Evolutionary conservation across 768 basidiomycete genomes (phyloP).

Genomic region (Tremella mesenterica): DNA sequence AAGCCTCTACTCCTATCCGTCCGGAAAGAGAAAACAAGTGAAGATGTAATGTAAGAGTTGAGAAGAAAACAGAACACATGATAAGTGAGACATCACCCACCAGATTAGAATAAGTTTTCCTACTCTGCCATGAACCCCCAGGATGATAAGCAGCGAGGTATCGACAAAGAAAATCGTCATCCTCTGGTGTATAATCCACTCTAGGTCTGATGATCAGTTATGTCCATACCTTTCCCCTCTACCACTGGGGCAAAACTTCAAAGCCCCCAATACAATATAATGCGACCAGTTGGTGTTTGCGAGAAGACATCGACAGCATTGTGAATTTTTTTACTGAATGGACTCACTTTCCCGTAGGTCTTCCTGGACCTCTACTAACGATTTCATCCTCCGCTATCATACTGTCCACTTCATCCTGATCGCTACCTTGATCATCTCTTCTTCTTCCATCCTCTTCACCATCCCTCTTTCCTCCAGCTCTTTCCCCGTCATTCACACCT

Average conservation of each 20-base stretch:
- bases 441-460: constrained; percentile 1
- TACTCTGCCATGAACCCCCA: constrained; percentile 24
- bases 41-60: background rate
- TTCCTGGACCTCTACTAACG: constrained; percentile 23
- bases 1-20: too few species aligned
- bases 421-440: background rate
- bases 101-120: constrained; percentile 26
- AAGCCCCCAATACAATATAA: too few species aligned
- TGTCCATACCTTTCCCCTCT: background rate
- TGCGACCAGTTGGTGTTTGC: too few species aligned
- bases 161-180: constrained; percentile 34
- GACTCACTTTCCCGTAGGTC: constrained; percentile 36
- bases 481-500: too few species aligned
- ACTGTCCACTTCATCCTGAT: constrained; percentile 9
- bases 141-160: constrained; percentile 28
- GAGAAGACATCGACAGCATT: too few species aligned
- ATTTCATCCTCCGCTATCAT: constrained; percentile 19
- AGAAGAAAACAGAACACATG: background rate
- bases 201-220: constrained; percentile 19
- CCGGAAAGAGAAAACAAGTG: too few species aligned
- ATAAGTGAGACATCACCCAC: constrained; percentile 9
- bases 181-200: constrained; percentile 24
- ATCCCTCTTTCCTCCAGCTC: background rate
- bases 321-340: background rate
- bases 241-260: too few species aligned